phyloP scores from a whole-genome alignment of 352 stramenopile species.

The Halophytophthora batemanensis region DNA sequence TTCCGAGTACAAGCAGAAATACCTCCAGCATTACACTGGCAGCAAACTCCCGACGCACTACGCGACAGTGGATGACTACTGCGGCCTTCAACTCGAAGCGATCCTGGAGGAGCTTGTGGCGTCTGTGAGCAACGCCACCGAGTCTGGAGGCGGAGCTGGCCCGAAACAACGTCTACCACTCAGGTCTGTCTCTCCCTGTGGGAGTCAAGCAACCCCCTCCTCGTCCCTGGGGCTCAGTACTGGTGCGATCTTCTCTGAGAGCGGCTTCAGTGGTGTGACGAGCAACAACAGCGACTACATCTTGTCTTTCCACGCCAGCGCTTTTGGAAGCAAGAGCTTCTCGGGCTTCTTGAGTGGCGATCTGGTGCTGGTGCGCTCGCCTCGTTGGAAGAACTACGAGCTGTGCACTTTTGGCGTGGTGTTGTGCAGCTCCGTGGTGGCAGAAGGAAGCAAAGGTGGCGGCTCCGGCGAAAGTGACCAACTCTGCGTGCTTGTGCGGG shows the following conservation, averaged over 20 bases:
- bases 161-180: slow-evolving; percentile 27
- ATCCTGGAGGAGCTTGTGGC: slow-evolving; percentile 71
- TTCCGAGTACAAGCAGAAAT: slow-evolving; percentile 20
- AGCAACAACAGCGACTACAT: slow-evolving; percentile 53
- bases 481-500: slow-evolving; percentile 61
- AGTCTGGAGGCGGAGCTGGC: slow-evolving; percentile 29
- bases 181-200: slow-evolving; percentile 63
- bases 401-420: slow-evolving; percentile 63
- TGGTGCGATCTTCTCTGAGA: slow-evolving; percentile 69
- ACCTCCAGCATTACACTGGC: slow-evolving; percentile 29
- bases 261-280: slow-evolving; percentile 51
- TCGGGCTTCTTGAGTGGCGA: slow-evolving; percentile 60
- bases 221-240: slow-evolving; percentile 33
- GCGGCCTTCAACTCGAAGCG: slow-evolving; percentile 45
- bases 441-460: slow-evolving; percentile 22
- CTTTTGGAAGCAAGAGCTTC: slow-evolving; percentile 15
- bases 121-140: slow-evolving; percentile 41
- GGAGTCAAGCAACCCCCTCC: slow-evolving; percentile 13
- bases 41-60: slow-evolving; percentile 45
- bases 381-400: slow-evolving; percentile 55
- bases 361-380: slow-evolving; percentile 56
- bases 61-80: slow-evolving; percentile 52
- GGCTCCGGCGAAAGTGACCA: slow-evolving; percentile 33
- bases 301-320: slow-evolving; percentile 45
- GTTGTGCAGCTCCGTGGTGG: slow-evolving; percentile 66